Percentiles rank a stretch among this genome's conserved stretches.
Evolutionary conservation across 306 rosid genomes (phyloP).

Genomic region (Prunus mongolica): DNA sequence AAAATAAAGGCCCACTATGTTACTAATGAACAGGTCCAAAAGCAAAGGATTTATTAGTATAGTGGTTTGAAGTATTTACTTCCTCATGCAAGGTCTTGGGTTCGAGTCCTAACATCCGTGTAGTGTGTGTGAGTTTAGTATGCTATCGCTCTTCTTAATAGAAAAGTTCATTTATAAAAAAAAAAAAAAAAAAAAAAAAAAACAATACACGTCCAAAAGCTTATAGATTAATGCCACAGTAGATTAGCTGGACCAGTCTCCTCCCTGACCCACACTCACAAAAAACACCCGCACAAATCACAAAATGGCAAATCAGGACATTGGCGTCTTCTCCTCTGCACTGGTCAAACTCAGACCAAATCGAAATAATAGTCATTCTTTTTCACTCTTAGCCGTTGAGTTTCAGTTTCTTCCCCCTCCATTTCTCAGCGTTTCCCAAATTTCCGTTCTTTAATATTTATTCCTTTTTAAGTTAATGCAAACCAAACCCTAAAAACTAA

Average conservation of each 20-base stretch:
- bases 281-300: too few relatives aligned
- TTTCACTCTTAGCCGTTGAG: constrained; percentile 23
- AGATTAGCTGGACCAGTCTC: not conserved
- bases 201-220: not conserved
- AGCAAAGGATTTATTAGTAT: not conserved
- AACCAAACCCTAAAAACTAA: constrained; percentile 1
- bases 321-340: not conserved
- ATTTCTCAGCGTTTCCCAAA: not conserved
- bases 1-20: not conserved
- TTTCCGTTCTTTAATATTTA: not conserved
- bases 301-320: not conserved
- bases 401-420: constrained; percentile 20
- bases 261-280: not conserved
- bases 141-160: too few relatives aligned
- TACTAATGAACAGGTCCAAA: not conserved
- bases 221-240: not conserved
- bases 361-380: not conserved
- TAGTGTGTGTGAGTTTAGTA: too few relatives aligned
- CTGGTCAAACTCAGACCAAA: constrained; percentile 5
- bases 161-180: too few relatives aligned
- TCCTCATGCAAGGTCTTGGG: too few relatives aligned
- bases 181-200: too few relatives aligned
- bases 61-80: too few relatives aligned
- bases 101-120: too few relatives aligned
- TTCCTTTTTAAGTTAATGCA: not conserved